Percentiles rank a stretch among this genome's conserved stretches.
These are phyloP conservation scores for Aspergillus ustus DNA, from an alignment of 2,329 filamentous ascomycete genomes.

Conservation along the genomic window DNA sequence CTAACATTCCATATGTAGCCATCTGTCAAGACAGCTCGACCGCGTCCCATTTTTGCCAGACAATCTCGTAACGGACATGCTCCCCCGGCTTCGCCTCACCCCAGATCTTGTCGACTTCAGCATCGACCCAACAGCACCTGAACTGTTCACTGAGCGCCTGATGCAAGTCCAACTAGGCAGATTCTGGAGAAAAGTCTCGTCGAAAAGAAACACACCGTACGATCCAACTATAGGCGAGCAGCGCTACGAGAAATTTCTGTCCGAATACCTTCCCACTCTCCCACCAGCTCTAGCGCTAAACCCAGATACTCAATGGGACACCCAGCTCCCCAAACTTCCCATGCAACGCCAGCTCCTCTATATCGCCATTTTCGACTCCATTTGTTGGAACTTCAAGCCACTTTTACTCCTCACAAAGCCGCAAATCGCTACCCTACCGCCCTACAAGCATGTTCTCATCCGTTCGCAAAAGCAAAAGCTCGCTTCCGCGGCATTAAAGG, in stretches of 20 bases:
- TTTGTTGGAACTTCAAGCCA: conserved; percentile 14
- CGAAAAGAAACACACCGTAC: neutral
- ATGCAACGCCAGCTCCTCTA: conserved; percentile 15
- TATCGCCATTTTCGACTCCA: conserved; percentile 14
- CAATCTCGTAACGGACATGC: neutral
- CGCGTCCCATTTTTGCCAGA: conserved; percentile 6
- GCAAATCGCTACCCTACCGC: neutral
- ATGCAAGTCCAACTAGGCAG: conserved; percentile 11
- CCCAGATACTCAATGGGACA: conserved; percentile 8
- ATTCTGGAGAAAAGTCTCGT: conserved; percentile 8
- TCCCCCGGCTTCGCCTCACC: conserved; percentile 7
- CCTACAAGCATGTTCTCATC: conserved; percentile 10
- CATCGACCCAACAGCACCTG: conserved; percentile 3
- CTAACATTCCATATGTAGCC: neutral
- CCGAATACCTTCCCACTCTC: conserved; percentile 10
- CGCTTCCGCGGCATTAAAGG: neutral
- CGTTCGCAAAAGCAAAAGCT: conserved; percentile 1
- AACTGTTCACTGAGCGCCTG: conserved; percentile 13
- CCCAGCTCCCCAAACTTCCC: neutral
- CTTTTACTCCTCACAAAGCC: conserved; percentile 2
- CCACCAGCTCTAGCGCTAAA: neutral
- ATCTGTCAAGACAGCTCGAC: conserved; percentile 12
- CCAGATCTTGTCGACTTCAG: neutral
- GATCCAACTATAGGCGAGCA: conserved; percentile 9
- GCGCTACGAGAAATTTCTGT: conserved; percentile 13